phyloP scores from a whole-genome alignment of 768 basidiomycete genomes.

The Guyanaporus albipodus region DNA sequence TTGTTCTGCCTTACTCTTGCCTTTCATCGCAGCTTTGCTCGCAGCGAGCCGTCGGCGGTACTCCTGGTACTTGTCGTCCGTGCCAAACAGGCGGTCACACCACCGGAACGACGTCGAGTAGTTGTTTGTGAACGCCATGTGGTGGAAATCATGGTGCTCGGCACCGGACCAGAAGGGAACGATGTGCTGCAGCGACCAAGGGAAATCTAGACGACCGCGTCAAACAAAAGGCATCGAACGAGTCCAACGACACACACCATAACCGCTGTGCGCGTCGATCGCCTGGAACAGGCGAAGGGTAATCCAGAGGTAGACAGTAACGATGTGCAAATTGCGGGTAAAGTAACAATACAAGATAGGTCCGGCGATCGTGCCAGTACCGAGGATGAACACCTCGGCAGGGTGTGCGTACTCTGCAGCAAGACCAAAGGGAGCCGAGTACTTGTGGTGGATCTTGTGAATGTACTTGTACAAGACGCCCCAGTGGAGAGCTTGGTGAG shows the following conservation, averaged over 20 bases:
- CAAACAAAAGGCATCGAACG: neutral
- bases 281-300: conserved; percentile 93
- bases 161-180: conserved; percentile 97
- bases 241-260: conserved; percentile 51
- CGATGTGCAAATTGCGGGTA: conserved; percentile 72
- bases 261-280: conserved; percentile 95
- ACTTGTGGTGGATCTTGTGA: conserved; percentile 97
- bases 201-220: conserved; percentile 64
- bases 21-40: conserved; percentile 54
- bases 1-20: conserved; percentile 50
- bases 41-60: conserved; percentile 67
- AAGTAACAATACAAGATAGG: conserved; percentile 84
- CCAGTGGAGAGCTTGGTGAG: conserved; percentile 87
- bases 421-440: conserved; percentile 93
- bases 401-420: conserved; percentile 99
- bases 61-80: conserved; percentile 83
- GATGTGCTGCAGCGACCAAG: conserved; percentile 92
- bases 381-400: conserved; percentile 91
- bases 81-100: conserved; percentile 88
- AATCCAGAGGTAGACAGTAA: conserved; percentile 94
- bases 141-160: conserved; percentile 98
- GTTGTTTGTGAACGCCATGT: conserved; percentile 94
- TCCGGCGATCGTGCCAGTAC: conserved; percentile 84
- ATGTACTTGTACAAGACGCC: conserved; percentile 85
- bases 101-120: conserved; percentile 92